phyloP scores from a whole-genome alignment of 2,329 filamentous ascomycete species.

The Fusarium liriodendri region DNA sequence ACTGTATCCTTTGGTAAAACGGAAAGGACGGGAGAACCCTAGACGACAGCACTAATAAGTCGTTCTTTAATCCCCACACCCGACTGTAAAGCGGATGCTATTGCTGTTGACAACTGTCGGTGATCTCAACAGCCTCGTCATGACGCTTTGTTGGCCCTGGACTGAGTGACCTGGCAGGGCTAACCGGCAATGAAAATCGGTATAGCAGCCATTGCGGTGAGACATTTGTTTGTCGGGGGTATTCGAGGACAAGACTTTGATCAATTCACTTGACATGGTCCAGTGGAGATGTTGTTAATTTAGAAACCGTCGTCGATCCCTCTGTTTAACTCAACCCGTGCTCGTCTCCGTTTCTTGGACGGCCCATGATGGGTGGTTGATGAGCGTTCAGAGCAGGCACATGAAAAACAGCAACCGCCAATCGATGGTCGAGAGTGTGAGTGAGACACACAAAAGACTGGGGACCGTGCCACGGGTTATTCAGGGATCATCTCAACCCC shows the following conservation, averaged over 20 bases:
- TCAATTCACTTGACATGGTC: conserved; percentile 12
- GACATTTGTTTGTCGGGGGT: neutral
- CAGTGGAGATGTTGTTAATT: conserved; percentile 17
- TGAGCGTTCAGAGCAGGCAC: neutral
- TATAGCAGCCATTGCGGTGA: neutral
- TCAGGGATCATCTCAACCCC: conserved; percentile 35
- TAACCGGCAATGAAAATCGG: neutral
- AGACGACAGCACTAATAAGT: conserved; percentile 3
- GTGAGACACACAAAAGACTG: conserved; percentile 32
- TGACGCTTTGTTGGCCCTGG: conserved; percentile 5
- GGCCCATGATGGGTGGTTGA: conserved; percentile 20
- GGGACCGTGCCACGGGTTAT: conserved; percentile 34
- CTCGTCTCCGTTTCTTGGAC: conserved; percentile 29
- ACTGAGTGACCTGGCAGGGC: neutral
- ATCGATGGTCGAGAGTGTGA: conserved; percentile 35
- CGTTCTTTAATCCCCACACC: conserved; percentile 13
- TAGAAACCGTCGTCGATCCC: conserved; percentile 35
- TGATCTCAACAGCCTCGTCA: conserved; percentile 25
- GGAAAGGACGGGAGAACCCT: conserved; percentile 1
- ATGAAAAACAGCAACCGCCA: conserved; percentile 18
- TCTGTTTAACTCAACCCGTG: conserved; percentile 26
- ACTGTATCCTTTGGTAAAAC: conserved; percentile 6
- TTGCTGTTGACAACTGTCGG: conserved; percentile 14
- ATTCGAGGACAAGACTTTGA: neutral
- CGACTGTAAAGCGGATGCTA: conserved; percentile 10